These are phyloP conservation scores for Globisporangium recalcitrans DNA, from an alignment of 352 stramenopile genomes.

Conservation along the genomic window DNA sequence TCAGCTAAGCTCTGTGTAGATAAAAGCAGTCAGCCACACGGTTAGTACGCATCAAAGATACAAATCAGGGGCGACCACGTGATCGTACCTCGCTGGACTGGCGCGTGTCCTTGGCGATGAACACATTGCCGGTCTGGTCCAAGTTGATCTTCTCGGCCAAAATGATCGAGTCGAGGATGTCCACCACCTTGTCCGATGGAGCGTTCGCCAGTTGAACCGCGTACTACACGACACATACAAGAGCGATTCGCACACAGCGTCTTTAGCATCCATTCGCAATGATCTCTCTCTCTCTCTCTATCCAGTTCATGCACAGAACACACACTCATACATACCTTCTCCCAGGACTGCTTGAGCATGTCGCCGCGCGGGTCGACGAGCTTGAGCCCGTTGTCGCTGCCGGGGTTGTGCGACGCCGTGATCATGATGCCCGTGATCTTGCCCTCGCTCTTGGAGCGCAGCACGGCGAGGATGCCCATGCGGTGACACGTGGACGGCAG, in stretches of 20 bases:
- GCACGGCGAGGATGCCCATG: conserved; percentile 86
- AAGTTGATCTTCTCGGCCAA: conserved; percentile 74
- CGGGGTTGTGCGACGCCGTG: conserved; percentile 92
- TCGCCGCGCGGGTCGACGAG: conserved; percentile 91
- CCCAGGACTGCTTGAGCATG: conserved; percentile 90
- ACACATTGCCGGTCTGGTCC: conserved; percentile 80
- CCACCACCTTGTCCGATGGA: conserved; percentile 71
- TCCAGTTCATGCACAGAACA: background rate
- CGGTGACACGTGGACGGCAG: conserved; percentile 90
- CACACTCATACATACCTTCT: conserved; percentile 37
- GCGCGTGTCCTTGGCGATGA: conserved; percentile 92
- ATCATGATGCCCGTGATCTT: conserved; percentile 93
- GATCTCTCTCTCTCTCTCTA: background rate
- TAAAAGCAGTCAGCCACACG: background rate
- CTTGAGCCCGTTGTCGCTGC: conserved; percentile 93
- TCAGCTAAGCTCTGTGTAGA: conserved; percentile 61
- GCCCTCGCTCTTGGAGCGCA: conserved; percentile 71
- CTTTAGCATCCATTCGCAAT: background rate
- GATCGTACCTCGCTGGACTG: conserved; percentile 72
- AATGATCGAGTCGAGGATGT: conserved; percentile 73
- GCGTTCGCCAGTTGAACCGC: conserved; percentile 82
- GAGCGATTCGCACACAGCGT: background rate
- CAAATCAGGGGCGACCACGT: too few relatives aligned
- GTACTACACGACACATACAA: conserved; percentile 32
- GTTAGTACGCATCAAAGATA: background rate